phyloP scores from a whole-genome alignment of 768 basidiomycete species.

The Phaeolepiota aurea region DNA sequence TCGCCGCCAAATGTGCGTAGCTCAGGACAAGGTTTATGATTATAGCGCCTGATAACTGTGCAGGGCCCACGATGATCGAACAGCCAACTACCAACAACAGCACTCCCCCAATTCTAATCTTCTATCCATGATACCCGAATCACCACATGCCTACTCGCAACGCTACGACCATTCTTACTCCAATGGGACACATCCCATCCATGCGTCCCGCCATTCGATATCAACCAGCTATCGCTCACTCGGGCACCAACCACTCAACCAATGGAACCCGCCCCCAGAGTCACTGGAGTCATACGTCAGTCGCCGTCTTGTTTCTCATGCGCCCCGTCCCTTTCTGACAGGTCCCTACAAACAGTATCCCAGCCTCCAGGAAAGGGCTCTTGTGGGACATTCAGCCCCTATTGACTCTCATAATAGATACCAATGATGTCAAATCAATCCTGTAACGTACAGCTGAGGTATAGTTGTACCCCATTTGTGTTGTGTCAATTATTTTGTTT shows the following conservation, averaged over 20 bases:
- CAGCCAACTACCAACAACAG: slow-evolving; percentile 39
- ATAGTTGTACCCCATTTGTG: no score
- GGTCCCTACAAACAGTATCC: slow-evolving; percentile 14
- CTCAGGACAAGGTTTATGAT: slow-evolving; percentile 5
- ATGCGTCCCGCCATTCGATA: slow-evolving; percentile 29
- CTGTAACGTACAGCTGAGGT: no score
- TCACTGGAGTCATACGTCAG: slow-evolving; percentile 63
- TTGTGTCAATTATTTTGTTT: background rate
- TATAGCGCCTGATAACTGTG: no score
- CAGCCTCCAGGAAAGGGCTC: slow-evolving; percentile 22
- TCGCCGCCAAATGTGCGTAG: slow-evolving; percentile 40
- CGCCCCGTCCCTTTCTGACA: slow-evolving; percentile 1
- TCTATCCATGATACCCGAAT: slow-evolving; percentile 54
- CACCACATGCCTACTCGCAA: slow-evolving; percentile 27
- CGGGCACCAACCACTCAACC: slow-evolving; percentile 38
- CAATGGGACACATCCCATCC: slow-evolving; percentile 19
- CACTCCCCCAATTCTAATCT: slow-evolving; percentile 29
- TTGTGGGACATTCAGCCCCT: slow-evolving; percentile 27
- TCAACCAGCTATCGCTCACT: slow-evolving; percentile 41
- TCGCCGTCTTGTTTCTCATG: slow-evolving; percentile 5
- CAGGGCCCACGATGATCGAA: slow-evolving; percentile 21
- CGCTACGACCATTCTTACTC: slow-evolving; percentile 48
- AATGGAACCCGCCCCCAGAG: slow-evolving; percentile 51
- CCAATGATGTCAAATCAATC: slow-evolving; percentile 21
- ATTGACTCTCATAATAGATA: slow-evolving; percentile 36